phyloP scores from a whole-genome alignment of 2,329 filamentous ascomycete species.

The Emergomyces orientalis region DNA sequence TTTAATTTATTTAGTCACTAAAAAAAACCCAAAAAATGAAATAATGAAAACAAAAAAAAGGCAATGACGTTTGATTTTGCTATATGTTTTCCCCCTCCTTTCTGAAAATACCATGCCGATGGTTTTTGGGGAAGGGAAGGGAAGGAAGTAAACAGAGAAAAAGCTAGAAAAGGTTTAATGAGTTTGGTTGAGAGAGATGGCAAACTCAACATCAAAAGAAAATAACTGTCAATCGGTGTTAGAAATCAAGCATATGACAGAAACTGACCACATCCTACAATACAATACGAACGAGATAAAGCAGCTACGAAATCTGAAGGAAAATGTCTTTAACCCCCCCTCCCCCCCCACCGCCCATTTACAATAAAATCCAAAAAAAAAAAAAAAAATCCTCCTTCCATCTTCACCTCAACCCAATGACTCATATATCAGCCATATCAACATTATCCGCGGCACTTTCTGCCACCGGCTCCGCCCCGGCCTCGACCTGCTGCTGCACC shows the following conservation, averaged over 20 bases:
- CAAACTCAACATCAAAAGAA: neutral
- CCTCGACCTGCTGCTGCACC: conserved; percentile 1
- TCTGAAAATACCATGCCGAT: too few relatives aligned
- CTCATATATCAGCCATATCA: neutral
- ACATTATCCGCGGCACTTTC: neutral
- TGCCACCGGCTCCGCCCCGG: conserved; percentile 9
- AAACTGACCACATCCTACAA: neutral
- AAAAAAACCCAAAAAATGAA: too few relatives aligned
- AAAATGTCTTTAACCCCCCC: neutral
- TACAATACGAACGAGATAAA: too few relatives aligned
- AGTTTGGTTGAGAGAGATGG: too few relatives aligned
- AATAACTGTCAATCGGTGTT: neutral
- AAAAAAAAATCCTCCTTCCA: neutral
- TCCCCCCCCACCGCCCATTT: neutral
- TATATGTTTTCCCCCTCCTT: too few relatives aligned
- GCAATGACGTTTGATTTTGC: too few relatives aligned
- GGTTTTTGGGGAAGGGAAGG: too few relatives aligned
- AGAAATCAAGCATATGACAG: neutral
- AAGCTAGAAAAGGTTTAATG: neutral
- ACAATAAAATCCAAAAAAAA: too few relatives aligned
- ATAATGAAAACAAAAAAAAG: too few relatives aligned
- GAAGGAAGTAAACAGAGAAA: neutral
- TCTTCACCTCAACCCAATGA: neutral
- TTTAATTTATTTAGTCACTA: too few relatives aligned
- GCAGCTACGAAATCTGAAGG: neutral